Evolutionary conservation across 495 filamentous ascomycete genomes (phyloP), one percentile per base, ranked within the genome.

Genomic region (Trichodelitschia bisporula): DNA sequence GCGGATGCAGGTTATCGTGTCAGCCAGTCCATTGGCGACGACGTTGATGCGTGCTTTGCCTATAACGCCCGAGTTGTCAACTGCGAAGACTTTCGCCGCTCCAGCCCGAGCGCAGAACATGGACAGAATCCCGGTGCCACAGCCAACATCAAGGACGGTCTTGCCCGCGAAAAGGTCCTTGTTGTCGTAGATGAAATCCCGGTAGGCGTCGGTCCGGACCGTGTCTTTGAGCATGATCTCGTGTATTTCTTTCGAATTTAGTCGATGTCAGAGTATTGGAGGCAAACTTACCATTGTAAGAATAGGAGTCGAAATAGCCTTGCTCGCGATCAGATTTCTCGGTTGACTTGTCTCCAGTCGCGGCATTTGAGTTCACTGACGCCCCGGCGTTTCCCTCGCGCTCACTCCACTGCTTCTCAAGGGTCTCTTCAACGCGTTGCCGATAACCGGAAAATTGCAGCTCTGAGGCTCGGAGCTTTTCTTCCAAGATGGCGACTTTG

Each of bases 21-120:
- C 66, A 24, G 59, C 62, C 44, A 91, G 59, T 17, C 68, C 69
- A 48, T 93, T 93, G 31, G 69, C 68, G 41, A 70, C 67, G 32
- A 90, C 67, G 41, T 78, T 91, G 47, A 82, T 73, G 33, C 66
- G 64, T 20, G 82, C 82, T 48, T 78, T 76, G 48, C 78, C 67
- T 46, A 91, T 84, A 49, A 93, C 90, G 38, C 72, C 74, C 4
- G 82, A 90, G 53, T 89, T 89, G 51, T 93, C 82, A 12, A 93
- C 83, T 15, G 79, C 76, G 43, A 86, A 77, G 27, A 93, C 83
- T 47, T 72, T 74, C 50, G 75, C 74, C 9, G 83, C 82, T 39
- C 84, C 83, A 26, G 83, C 82, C 47, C 68, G 69, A 26, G 76
- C 83, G 33, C 82, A 86, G 51, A 93, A 92, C 72, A 93, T 79